Evolutionary conservation across 2,329 filamentous ascomycete genomes (phyloP).

Genomic region (Fusarium praegraminearum): DNA sequence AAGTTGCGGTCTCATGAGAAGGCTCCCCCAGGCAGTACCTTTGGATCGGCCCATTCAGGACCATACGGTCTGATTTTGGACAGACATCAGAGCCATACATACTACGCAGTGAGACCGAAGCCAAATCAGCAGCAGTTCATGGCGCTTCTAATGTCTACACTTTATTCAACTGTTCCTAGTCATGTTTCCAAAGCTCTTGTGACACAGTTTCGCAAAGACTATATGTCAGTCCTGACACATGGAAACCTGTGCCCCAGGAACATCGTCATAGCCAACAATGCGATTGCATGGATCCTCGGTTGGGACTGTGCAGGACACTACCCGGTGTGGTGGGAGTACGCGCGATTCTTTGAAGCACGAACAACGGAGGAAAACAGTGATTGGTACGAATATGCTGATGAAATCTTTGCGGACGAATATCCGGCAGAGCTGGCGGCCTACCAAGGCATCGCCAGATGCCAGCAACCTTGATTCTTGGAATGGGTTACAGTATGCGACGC

Average conservation of each 20-base stretch:
- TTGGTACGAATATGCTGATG: conserved; percentile 50
- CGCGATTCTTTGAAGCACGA: conserved; percentile 51
- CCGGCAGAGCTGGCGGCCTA: conserved; percentile 48
- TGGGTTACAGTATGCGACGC: not conserved
- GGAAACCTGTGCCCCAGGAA: conserved; percentile 47
- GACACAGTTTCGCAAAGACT: conserved; percentile 33
- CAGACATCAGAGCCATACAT: conserved; percentile 45
- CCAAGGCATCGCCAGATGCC: conserved; percentile 49
- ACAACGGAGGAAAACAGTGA: conserved; percentile 46
- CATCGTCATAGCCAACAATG: conserved; percentile 46
- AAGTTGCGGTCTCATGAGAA: conserved; percentile 34
- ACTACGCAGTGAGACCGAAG: conserved; percentile 46
- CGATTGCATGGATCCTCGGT: conserved; percentile 46
- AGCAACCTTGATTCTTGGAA: conserved; percentile 33
- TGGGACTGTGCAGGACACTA: conserved; percentile 52
- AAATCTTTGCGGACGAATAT: conserved; percentile 46
- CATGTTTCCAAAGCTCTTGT: conserved; percentile 40
- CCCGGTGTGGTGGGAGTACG: conserved; percentile 53
- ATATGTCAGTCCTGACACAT: conserved; percentile 43
- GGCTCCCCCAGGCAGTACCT: not conserved
- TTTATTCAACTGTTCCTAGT: conserved; percentile 44
- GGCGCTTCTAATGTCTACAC: conserved; percentile 46
- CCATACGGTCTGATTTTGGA: conserved; percentile 47
- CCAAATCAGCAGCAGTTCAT: conserved; percentile 39
- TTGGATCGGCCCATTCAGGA: conserved; percentile 42